A percentile compares a stretch with the other conserved stretches of the same genome.
Evolutionary conservation across 495 filamentous ascomycete species (phyloP).

Genomic region (Talaromyces proteolyticus): DNA sequence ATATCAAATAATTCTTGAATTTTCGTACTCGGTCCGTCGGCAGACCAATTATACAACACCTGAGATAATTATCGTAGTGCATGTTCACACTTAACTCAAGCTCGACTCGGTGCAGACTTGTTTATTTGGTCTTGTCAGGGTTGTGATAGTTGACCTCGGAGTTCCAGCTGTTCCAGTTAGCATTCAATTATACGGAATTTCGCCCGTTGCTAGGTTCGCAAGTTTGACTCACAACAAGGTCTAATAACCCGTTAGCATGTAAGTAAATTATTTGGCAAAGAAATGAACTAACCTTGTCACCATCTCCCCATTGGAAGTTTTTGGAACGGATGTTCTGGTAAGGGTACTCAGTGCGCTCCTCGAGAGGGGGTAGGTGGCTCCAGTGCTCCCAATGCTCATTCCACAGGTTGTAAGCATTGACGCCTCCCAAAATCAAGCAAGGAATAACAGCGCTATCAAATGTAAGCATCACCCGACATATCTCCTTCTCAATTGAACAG

Average conservation of each 20-base stretch:
- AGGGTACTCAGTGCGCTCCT: conserved; percentile 84
- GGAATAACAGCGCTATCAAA: conserved; percentile 59
- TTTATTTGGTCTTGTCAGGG: conserved; percentile 67
- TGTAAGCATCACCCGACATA: not conserved
- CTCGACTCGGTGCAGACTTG: not conserved
- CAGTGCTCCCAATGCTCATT: conserved; percentile 95
- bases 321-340: conserved; percentile 91
- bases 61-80: conserved; percentile 1
- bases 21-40: not conserved
- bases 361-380: conserved; percentile 75
- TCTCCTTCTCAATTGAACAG: conserved; percentile 1
- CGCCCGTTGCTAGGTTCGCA: no score
- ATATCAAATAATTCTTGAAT: not conserved
- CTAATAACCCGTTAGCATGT: conserved; percentile 19
- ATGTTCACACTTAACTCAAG: not conserved
- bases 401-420: conserved; percentile 88
- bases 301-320: conserved; percentile 88
- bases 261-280: not conserved
- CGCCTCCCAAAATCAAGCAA: conserved; percentile 56
- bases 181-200: no score
- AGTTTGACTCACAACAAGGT: conserved; percentile 69
- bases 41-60: conserved; percentile 1
- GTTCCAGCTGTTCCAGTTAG: conserved; percentile 70
- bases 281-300: conserved; percentile 69
- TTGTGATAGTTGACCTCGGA: conserved; percentile 91